These are phyloP conservation scores for Moesziomyces sp. DNA, from an alignment of 1,284 basidiomycete species.

Conservation along the genomic window DNA sequence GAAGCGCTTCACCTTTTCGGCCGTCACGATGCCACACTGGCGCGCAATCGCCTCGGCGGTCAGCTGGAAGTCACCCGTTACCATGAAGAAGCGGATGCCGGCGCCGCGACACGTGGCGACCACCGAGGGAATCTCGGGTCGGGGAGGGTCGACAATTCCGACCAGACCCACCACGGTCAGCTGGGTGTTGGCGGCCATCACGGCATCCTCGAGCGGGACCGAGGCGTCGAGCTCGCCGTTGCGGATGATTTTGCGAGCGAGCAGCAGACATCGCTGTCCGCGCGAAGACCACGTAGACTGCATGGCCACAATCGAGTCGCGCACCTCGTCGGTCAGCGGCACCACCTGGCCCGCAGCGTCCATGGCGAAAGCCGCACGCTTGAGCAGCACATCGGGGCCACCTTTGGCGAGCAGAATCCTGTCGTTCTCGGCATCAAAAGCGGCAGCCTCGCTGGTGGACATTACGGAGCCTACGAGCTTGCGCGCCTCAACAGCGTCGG, in stretches of 20 bases:
- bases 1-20: conserved; percentile 62
- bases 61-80: conserved; percentile 75
- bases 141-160: conserved; percentile 76
- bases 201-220: conserved; percentile 67
- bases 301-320: conserved; percentile 17
- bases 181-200: conserved; percentile 63
- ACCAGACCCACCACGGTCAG: conserved; percentile 75
- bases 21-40: conserved; percentile 74
- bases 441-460: conserved; percentile 66
- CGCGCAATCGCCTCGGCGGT: conserved; percentile 74
- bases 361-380: conserved; percentile 58
- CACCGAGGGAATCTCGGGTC: conserved; percentile 73
- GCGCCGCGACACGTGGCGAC: conserved; percentile 73
- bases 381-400: conserved; percentile 67
- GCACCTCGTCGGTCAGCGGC: conserved; percentile 15
- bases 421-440: conserved; percentile 47
- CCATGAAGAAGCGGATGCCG: conserved; percentile 76
- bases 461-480: conserved; percentile 5
- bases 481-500: not conserved
- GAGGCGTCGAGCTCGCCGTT: conserved; percentile 63
- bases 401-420: conserved; percentile 46
- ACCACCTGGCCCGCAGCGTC: conserved; percentile 60
- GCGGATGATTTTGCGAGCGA: conserved; percentile 61
- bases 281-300: conserved; percentile 71
- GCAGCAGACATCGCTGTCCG: conserved; percentile 75